Base-by-base conservation (phyloP, 345 rosid species). In the Trapa bicornis region DNA sequence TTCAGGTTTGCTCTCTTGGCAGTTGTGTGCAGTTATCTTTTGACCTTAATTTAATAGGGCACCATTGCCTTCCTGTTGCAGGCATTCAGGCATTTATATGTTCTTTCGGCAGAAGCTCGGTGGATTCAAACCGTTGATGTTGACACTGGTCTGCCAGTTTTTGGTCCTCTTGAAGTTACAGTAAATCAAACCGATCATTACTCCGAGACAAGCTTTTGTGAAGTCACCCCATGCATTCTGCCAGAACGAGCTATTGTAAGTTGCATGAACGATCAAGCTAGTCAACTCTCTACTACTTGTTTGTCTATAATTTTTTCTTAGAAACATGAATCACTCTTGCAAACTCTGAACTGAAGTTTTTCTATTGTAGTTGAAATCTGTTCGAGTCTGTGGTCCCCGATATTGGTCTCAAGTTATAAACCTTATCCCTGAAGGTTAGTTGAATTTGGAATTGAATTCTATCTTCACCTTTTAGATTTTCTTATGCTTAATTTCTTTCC, bases 11-110 rank as follows among this genome's bases (percentile, higher is more conserved):
- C 53, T 42, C 67, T 14, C 12, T 39, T 3, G 9, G 17, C 5
- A 6, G 67, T 2, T 65, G 5, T 65, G 9, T 65, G 67, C 32
- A 2, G 14, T 65, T 43, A 65, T n/a, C 53, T 41, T 42, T 35
- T 53, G 14, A 6, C 47, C 63, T 37, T 67, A 4, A 67, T 42
- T 65, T 50, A 43, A 29, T 52, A 5, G 54, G 11, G 7, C 37
- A 47, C 10, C 0, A 35, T 41, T 69, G 37, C 6, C 56, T 37
- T 42, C 37, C 66, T 72, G 72, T 79, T 80, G 65, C 81, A 93
- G 98, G 98, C 98, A 71, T 88, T 93, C 81, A 85, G 98, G 82
- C 97, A 93, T 82, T 76, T 93, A 58, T 90, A 93, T 67, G 98
- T 93, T 70, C 96, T 93, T 50, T 96, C 97, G 63, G 80, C 96